These are phyloP conservation scores for Skeletonema costatum DNA, from an alignment of 108 stramenopile genomes.

Conservation along the genomic window DNA sequence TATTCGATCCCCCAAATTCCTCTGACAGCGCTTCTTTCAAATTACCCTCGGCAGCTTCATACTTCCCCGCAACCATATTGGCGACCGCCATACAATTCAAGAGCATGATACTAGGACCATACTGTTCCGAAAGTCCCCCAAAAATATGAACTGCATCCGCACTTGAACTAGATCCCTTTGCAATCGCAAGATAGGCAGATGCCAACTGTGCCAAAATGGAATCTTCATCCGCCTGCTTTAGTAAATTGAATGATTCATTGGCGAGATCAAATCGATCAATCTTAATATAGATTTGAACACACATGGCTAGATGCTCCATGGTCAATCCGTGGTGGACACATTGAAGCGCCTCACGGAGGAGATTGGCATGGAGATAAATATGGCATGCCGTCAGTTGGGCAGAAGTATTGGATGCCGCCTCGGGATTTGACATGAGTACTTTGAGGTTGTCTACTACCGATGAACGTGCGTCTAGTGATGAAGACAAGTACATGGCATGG, in stretches of 20 bases:
- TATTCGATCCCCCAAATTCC: constrained; percentile 58
- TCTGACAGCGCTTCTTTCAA: constrained; percentile 76
- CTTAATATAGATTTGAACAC: constrained; percentile 91
- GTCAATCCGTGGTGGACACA: constrained; percentile 82
- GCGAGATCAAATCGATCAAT: constrained; percentile 96
- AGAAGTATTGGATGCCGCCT: constrained; percentile 59
- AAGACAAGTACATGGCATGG: constrained; percentile 70
- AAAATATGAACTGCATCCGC: constrained; percentile 92
- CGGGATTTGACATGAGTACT: constrained; percentile 46
- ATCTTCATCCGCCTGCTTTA: constrained; percentile 93
- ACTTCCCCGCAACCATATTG: constrained; percentile 89
- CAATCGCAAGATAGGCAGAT: constrained; percentile 83
- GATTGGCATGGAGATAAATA: constrained; percentile 78
- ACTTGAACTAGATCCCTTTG: constrained; percentile 70
- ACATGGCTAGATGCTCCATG: constrained; percentile 89
- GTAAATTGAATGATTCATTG: constrained; percentile 53
- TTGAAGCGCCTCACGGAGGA: constrained; percentile 90
- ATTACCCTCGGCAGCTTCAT: constrained; percentile 78
- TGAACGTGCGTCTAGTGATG: constrained; percentile 34
- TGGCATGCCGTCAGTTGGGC: constrained; percentile 91
- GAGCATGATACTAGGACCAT: constrained; percentile 85
- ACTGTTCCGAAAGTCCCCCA: constrained; percentile 93
- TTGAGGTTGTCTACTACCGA: constrained; percentile 49
- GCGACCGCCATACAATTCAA: constrained; percentile 91
- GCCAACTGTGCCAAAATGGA: constrained; percentile 93